phyloP scores from a whole-genome alignment of 106 monocot species.

The Posidonia australis region DNA sequence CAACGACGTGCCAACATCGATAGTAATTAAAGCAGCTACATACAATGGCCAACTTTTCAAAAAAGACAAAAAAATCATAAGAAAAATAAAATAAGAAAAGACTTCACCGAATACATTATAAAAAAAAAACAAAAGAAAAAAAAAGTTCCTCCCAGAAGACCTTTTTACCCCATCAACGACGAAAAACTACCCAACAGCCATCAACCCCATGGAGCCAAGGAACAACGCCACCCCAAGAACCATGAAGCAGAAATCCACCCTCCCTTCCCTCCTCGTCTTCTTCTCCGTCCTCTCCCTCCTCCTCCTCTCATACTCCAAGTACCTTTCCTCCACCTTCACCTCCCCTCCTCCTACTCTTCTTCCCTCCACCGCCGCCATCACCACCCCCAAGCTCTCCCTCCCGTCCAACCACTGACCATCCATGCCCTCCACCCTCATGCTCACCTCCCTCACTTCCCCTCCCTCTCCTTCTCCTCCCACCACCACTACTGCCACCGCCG shows the following conservation, averaged over 20 bases:
- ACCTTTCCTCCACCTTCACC: slow-evolving; percentile 15
- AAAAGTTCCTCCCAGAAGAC: no score
- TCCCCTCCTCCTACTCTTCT: slow-evolving; percentile 9
- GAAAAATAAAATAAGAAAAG: no score
- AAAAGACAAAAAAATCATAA: no score
- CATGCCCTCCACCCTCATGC: slow-evolving; percentile 45
- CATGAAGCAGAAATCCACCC: slow-evolving; percentile 33
- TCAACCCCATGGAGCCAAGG: slow-evolving; percentile 1
- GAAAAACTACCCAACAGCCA: not conserved
- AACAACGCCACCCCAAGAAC: slow-evolving; percentile 21
- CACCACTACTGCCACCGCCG: slow-evolving; percentile 27
- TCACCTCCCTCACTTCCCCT: slow-evolving; percentile 44
- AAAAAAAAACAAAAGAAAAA: no score
- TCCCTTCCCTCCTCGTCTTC: slow-evolving; percentile 27
- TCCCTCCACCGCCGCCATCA: slow-evolving; percentile 30
- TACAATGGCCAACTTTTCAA: no score
- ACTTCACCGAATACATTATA: no score
- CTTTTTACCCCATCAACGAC: no score
- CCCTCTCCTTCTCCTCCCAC: slow-evolving; percentile 32
- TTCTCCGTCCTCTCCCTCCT: slow-evolving; percentile 46
- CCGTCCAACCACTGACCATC: slow-evolving; percentile 62
- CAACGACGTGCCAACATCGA: no score
- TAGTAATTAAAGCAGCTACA: no score
- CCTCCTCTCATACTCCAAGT: slow-evolving; percentile 28
- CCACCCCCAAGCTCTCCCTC: slow-evolving; percentile 30